phyloP scores from a whole-genome alignment of 1,284 basidiomycete genomes.

The Pholiota adiposa region DNA sequence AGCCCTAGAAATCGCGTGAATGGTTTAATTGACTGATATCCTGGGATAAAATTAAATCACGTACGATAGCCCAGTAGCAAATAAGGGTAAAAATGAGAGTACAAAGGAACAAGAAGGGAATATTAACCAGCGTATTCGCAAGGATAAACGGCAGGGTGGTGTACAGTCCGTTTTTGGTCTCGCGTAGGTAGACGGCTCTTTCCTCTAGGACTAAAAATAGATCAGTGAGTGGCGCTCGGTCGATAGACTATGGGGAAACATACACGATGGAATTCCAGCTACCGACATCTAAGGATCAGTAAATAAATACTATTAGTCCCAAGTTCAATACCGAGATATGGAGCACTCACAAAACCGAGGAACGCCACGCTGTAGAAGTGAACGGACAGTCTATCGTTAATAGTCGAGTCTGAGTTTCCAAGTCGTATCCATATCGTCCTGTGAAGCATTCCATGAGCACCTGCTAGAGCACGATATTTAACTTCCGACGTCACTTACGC shows the following conservation, averaged over 20 bases:
- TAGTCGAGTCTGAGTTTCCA: conserved; percentile 39
- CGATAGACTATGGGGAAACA: conserved; percentile 6
- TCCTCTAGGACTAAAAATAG: conserved; percentile 46
- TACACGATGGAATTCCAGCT: conserved; percentile 53
- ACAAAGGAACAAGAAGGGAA: conserved; percentile 61
- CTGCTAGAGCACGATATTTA: neutral
- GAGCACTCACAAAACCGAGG: conserved; percentile 52
- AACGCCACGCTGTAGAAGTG: conserved; percentile 64
- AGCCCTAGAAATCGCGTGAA: conserved; percentile 36
- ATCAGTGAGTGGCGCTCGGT: neutral
- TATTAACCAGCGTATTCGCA: conserved; percentile 60
- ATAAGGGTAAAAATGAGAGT: conserved; percentile 46
- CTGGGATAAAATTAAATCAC: conserved; percentile 4
- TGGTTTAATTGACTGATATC: neutral
- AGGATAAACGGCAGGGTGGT: conserved; percentile 53
- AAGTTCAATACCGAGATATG: neutral
- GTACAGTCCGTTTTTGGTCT: conserved; percentile 62
- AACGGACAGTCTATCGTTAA: conserved; percentile 47
- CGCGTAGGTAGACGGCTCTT: conserved; percentile 55
- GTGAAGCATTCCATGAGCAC: neutral
- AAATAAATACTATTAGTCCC: neutral
- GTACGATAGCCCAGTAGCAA: conserved; percentile 43
- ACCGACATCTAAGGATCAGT: conserved; percentile 43
- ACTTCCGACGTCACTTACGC: conserved; percentile 36
- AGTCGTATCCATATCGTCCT: conserved; percentile 64